Base-by-base conservation (phyloP, 2,329 filamentous ascomycete genomes). In the Fusarium chaquense region DNA sequence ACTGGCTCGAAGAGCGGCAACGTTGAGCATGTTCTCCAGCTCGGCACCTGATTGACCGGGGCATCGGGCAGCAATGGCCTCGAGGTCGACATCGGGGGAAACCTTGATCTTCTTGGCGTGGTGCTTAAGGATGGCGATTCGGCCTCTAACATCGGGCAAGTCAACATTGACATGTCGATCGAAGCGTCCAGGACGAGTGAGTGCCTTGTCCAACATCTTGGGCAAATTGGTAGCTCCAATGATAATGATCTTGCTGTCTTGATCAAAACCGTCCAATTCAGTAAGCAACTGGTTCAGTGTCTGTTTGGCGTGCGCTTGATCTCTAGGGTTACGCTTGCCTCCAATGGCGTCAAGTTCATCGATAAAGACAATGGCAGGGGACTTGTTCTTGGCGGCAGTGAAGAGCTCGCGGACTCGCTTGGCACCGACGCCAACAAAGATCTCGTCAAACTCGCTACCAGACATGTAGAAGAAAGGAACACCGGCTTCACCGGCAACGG, bases 401-500 rank as follows among this genome's bases (percentile, higher is more conserved):
- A 97, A 97, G n/a, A 97, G 87, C 67, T 98, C 96, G 62, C 96
- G 93, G 50, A 99, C 95, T 76, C 96, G 92, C 85, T 99, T 97
- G 46, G 94, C 94, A 77, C 94, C 94, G 56, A 99, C 96, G 77
- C 96, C 96, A 36, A 99, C 97, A 76, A 98, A 99, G 54, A 99
- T 91, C 81, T 99, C 96, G 76, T 99, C 96, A 77, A 99, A 99
- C 79, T 99, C 96, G 62, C 93, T 97, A 52, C 96, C 96, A 76
- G 96, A 99, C 95, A 99, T 98, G 86, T 98, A 99, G 86, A 98
- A 99, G 86, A 99, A 99, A 2, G 96, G 96, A 20, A 99, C 96
- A 58, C 95, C 96, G 56, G 96, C 94, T 83, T 99, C 96, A 54
- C 96, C 96, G 49, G 96, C 96, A 65, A 99, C 96, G 58, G 96